These are phyloP conservation scores for Exophiala sp. DNA, from an alignment of 2,329 filamentous ascomycete genomes.

Conservation along the genomic window DNA sequence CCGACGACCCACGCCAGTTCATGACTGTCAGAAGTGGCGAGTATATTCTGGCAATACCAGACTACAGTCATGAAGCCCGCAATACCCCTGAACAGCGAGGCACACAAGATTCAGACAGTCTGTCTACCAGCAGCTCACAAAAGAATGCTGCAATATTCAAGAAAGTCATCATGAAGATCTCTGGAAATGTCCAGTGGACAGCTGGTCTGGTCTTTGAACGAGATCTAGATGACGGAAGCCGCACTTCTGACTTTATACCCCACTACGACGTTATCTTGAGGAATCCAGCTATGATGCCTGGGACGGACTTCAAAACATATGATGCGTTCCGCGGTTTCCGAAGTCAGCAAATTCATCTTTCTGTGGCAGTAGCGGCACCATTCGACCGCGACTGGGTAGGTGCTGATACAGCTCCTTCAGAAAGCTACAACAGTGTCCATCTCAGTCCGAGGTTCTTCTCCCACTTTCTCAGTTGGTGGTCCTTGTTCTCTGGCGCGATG, in stretches of 20 bases:
- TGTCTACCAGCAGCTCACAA: slow-evolving; percentile 60
- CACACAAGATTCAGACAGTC: slow-evolving; percentile 54
- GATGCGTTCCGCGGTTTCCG: slow-evolving; percentile 97
- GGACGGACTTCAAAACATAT: slow-evolving; percentile 54
- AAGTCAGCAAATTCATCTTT: slow-evolving; percentile 94
- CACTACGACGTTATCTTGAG: slow-evolving; percentile 90
- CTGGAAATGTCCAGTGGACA: slow-evolving; percentile 90
- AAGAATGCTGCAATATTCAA: slow-evolving; percentile 84
- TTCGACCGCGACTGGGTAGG: slow-evolving; percentile 82
- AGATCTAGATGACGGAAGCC: slow-evolving; percentile 65
- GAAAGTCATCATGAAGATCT: slow-evolving; percentile 98
- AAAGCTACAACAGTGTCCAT: slow-evolving; percentile 95
- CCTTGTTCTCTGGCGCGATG: slow-evolving; percentile 90
- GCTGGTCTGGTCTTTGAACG: slow-evolving; percentile 89
- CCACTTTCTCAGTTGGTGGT: slow-evolving; percentile 98
- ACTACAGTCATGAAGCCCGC: slow-evolving; percentile 84
- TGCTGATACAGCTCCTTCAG: slow-evolving; percentile 68
- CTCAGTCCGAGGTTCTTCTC: slow-evolving; percentile 94
- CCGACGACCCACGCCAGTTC: slow-evolving; percentile 85
- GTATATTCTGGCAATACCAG: slow-evolving; percentile 89
- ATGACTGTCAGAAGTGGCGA: slow-evolving; percentile 95
- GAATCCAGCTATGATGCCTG: slow-evolving; percentile 69
- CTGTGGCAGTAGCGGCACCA: slow-evolving; percentile 83
- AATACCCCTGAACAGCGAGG: slow-evolving; percentile 48
- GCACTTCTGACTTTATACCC: slow-evolving; percentile 84